phyloP scores from a whole-genome alignment of 2,329 filamentous ascomycete genomes.

The Colletotrichum agaves region DNA sequence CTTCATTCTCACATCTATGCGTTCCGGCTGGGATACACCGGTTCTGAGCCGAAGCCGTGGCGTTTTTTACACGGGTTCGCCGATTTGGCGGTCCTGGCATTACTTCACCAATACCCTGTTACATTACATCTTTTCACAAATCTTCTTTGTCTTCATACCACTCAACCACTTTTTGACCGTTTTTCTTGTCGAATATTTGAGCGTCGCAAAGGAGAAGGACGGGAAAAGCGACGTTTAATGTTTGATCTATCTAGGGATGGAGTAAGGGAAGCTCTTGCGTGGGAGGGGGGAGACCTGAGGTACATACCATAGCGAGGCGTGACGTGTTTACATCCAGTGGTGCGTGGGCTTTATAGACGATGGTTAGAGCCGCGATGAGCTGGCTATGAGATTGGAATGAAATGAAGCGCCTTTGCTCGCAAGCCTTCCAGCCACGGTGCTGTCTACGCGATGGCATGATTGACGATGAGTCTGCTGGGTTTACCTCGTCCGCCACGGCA shows the following conservation, averaged over 20 bases:
- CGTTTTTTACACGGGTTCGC: neutral
- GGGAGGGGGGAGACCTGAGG: neutral
- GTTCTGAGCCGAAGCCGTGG: neutral
- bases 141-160: constrained; percentile 14
- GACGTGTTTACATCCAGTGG: neutral
- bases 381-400: constrained; percentile 19
- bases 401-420: constrained; percentile 13
- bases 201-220: neutral
- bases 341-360: constrained; percentile 1
- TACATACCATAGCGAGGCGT: neutral
- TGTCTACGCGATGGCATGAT: too few species aligned
- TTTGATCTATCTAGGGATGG: constrained; percentile 2
- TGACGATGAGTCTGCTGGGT: too few species aligned
- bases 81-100: neutral
- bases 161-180: neutral
- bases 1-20: neutral
- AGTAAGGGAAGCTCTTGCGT: neutral
- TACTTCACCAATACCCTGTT: constrained; percentile 32
- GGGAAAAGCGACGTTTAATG: constrained; percentile 25
- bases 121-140: constrained; percentile 3
- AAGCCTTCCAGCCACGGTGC: too few species aligned
- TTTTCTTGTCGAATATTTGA: neutral
- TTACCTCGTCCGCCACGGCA: too few species aligned
- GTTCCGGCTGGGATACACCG: neutral
- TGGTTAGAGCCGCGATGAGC: neutral